phyloP scores from a whole-genome alignment of 352 stramenopile genomes.

The Pythium apleroticum region DNA sequence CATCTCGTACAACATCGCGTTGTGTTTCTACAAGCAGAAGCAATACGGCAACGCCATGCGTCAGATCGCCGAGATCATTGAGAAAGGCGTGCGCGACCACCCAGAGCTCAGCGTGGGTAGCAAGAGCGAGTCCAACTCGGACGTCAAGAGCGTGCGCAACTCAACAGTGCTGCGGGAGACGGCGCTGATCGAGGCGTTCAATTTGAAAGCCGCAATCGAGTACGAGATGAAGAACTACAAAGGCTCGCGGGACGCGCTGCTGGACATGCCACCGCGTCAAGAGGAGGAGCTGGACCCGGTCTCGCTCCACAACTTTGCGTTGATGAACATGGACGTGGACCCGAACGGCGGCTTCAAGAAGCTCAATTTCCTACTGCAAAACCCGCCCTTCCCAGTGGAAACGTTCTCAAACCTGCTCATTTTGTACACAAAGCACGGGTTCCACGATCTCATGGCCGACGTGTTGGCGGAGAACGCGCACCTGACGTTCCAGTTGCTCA shows the following conservation, averaged over 20 bases:
- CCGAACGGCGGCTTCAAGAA: conserved; percentile 94
- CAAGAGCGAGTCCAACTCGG: conserved; percentile 88
- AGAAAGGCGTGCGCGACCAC: conserved; percentile 89
- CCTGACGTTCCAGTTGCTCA: conserved; percentile 93
- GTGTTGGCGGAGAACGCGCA: conserved; percentile 95
- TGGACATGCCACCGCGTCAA: conserved; percentile 90
- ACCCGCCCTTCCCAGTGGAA: conserved; percentile 93
- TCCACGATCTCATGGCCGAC: conserved; percentile 94
- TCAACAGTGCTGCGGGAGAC: conserved; percentile 91
- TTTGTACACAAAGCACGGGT: conserved; percentile 94
- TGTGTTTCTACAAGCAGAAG: conserved; percentile 94
- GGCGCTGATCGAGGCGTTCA: conserved; percentile 93
- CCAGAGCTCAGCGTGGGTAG: conserved; percentile 92
- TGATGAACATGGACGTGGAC: conserved; percentile 95
- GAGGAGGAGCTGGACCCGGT: conserved; percentile 94
- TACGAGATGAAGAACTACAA: conserved; percentile 94
- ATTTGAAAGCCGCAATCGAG: conserved; percentile 95
- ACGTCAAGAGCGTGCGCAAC: conserved; percentile 91
- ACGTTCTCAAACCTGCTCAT: conserved; percentile 95
- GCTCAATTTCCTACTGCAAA: conserved; percentile 93
- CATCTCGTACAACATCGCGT: conserved; percentile 94
- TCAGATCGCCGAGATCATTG: conserved; percentile 94
- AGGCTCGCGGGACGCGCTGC: conserved; percentile 77
- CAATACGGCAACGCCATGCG: conserved; percentile 92
- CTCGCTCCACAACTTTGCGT: conserved; percentile 86